phyloP scores from a whole-genome alignment of 345 rosid genomes.

The Lepidium sativum region DNA sequence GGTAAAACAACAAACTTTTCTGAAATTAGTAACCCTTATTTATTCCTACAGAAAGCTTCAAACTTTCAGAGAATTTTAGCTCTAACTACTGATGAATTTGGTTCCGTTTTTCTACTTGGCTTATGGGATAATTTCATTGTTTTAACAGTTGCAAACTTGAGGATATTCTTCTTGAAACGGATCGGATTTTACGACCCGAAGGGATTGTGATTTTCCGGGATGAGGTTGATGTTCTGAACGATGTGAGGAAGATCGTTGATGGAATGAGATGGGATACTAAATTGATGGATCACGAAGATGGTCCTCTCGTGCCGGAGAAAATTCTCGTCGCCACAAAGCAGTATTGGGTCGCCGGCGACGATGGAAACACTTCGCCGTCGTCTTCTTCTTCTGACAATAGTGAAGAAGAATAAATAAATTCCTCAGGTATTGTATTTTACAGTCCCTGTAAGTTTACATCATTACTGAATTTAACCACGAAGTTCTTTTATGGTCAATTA shows the following conservation, averaged over 20 bases:
- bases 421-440: conserved; percentile 10
- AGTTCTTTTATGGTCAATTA: not conserved
- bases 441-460: conserved; percentile 1
- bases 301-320: conserved; percentile 87
- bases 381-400: conserved; percentile 6
- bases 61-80: not conserved
- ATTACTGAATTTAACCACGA: not conserved
- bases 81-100: not conserved
- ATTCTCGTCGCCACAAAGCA: conserved; percentile 68
- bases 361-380: conserved; percentile 46
- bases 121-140: not conserved
- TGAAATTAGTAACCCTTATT: not conserved
- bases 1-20: conserved; percentile 19
- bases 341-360: conserved; percentile 70
- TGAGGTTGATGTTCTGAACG: conserved; percentile 68
- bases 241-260: conserved; percentile 52
- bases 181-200: conserved; percentile 85
- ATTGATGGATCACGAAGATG: conserved; percentile 90
- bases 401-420: conserved; percentile 16
- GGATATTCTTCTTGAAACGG: conserved; percentile 87
- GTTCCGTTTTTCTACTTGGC: not conserved
- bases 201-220: conserved; percentile 77
- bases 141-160: conserved; percentile 62
- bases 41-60: not conserved
- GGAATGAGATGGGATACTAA: conserved; percentile 97